phyloP scores from a whole-genome alignment of 2,329 filamentous ascomycete genomes.

The Conoideocrella luteorostrata region DNA sequence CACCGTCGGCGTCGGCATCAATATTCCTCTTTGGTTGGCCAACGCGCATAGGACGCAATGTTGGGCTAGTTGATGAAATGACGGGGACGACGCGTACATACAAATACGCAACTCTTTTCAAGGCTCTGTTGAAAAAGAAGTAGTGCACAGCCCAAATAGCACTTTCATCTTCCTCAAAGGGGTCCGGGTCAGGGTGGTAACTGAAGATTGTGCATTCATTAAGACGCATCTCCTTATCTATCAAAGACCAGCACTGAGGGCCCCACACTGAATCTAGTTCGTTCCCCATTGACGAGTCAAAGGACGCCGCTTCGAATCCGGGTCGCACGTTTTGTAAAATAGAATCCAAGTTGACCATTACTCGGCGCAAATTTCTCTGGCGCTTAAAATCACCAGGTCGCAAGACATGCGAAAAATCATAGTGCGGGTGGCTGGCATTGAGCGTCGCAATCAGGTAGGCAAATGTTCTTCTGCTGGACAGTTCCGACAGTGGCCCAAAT shows the following conservation, averaged over 20 bases:
- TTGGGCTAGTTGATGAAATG: constrained; percentile 57
- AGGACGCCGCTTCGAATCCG: constrained; percentile 40
- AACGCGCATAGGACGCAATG: constrained; percentile 28
- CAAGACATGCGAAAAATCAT: constrained; percentile 91
- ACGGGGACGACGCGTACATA: constrained; percentile 85
- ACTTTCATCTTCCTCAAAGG: constrained; percentile 85
- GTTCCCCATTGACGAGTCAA: constrained; percentile 32
- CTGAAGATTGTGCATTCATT: constrained; percentile 85
- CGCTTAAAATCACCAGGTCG: constrained; percentile 85
- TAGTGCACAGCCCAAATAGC: constrained; percentile 95
- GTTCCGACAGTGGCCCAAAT: constrained; percentile 83
- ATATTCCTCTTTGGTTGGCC: constrained; percentile 20
- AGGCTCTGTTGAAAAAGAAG: constrained; percentile 92
- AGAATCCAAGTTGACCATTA: constrained; percentile 83
- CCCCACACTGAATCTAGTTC: constrained; percentile 66
- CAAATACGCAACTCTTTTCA: constrained; percentile 90
- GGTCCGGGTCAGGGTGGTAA: constrained; percentile 83
- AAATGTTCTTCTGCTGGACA: constrained; percentile 84
- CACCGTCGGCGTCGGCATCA: constrained; percentile 28
- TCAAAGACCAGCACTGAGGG: constrained; percentile 82
- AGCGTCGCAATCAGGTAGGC: constrained; percentile 94
- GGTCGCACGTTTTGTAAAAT: constrained; percentile 83
- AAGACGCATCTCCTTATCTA: constrained; percentile 92
- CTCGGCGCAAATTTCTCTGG: constrained; percentile 69
- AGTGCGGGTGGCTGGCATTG: constrained; percentile 85